Base-by-base conservation (phyloP, 805 yeast species). In the Wickerhamiella cacticola region DNA sequence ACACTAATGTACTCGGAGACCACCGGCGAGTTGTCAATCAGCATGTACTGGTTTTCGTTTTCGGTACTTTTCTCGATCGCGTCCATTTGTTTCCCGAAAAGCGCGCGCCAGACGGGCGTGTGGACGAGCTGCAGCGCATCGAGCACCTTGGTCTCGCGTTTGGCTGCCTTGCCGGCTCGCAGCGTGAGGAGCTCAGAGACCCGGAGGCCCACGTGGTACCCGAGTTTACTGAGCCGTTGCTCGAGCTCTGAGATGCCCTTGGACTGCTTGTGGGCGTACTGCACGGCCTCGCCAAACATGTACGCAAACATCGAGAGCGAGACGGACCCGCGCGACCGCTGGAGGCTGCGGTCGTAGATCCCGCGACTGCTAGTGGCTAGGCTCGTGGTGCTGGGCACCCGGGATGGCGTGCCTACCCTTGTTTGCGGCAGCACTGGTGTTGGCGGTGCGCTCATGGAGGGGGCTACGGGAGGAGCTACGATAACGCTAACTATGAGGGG, bases 181-280 rank as follows among this genome's bases (percentile, higher is more conserved):
- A 81, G 58, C 29, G 82, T 78, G 6, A 76, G 68, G 52, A 86
- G 67, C 59, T 86, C 95, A 28, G 84, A 63, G 53, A 74, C 70
- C 52, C 84, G 74, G 48, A 76, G 74, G 1, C 95, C 95, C 34
- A 86, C 74, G 34, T 78, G 77, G 59, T 84, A 83, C 0, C 95
- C 95, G 38, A 82, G 64, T 9, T 78, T 75, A 60, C 81, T 84
- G 44, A 85, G 69, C 46, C 79, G 61, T 8, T 69, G 59, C 46
- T 57, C 85, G 34, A 79, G 59, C 55, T 84, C 88, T 50, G 75
- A 78, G 24, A 85, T 71, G 13, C 86, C 85, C 49, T 72, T 75
- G 5, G 84, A 75, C 45, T 74, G 70, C 42, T 68, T 66, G 50
- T 79, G 80, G 26, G 77, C 67, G 71, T 81, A 76, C 51, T 77